Base-by-base conservation (phyloP, 495 filamentous ascomycete genomes). In the Parmelia sp. region DNA sequence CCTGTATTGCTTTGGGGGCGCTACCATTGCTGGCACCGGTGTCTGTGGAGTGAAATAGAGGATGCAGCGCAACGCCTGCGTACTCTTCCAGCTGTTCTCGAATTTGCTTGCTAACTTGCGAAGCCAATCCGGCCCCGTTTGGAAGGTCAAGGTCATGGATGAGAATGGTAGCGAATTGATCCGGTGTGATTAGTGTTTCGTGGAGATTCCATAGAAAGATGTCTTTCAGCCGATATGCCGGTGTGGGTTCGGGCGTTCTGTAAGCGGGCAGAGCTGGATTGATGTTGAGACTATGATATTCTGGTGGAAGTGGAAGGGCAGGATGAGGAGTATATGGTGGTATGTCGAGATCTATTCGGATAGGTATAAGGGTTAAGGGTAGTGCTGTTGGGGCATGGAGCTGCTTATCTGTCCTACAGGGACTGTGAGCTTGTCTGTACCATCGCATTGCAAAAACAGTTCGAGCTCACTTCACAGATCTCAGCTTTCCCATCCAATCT, bases 191-290 rank as follows among this genome's bases (percentile, higher is more conserved):
- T 37, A 96, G 77, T 3, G 90, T 89, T 77, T 99, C 94, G 74
- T 97, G 92, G 14, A 99, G 80, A 71, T 99, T 99, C 94, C 94
- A 99, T 31, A 97, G 75, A 71, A 99, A 97, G 33, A 87, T 88
- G 68, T 99, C 94, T 74, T 96, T 91, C 40, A 99, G 80, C 56
- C 93, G 82, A 73, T 88, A 96, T 5, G 89, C 85, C 21, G 92
- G 87, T 29, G 91, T 87, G 57, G 83, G 76, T 47, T 97, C 92
- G 36, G 86, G 88, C 31, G 79, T 77, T 69, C 84, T 85, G 76
- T 93, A 96, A n/a, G 86, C 84, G 8, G 90, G 86, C 62, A 90
- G 75, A 21, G 82, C 79, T 59, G 84, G 79, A 68, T 86, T 86
- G 64, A 90, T 82, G 36, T 74, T 76, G 47, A 84, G 82, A 69